A percentile compares a stretch with the other conserved stretches of the same genome.
These are phyloP conservation scores for Cladophialophora yegresii DNA, from an alignment of 2,329 filamentous ascomycete genomes.

Conservation along the genomic window DNA sequence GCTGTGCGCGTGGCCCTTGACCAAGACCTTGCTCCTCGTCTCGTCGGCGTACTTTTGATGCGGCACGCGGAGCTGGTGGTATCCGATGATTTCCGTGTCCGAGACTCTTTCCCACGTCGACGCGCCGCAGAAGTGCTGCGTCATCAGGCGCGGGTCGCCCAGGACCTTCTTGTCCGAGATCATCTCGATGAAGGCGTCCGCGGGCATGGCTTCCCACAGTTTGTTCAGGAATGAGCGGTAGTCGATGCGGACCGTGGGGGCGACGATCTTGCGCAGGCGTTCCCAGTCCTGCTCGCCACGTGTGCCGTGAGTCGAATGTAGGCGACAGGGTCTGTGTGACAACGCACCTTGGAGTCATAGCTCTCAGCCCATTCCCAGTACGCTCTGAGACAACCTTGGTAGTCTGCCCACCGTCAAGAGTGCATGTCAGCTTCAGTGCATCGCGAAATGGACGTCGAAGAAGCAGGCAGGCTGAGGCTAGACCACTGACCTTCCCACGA, in stretches of 20 bases:
- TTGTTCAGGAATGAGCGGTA: constrained; percentile 66
- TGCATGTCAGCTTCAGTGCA: neutral
- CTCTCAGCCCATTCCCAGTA: constrained; percentile 50
- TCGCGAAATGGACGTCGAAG: neutral
- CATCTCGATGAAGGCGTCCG: constrained; percentile 64
- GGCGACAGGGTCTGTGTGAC: no score
- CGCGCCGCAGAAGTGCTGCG: constrained; percentile 61
- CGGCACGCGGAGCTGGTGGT: constrained; percentile 52
- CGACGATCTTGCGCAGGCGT: constrained; percentile 47
- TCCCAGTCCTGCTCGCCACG: constrained; percentile 43
- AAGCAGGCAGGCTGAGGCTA: neutral
- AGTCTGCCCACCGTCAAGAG: constrained; percentile 26
- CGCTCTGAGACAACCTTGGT: constrained; percentile 35
- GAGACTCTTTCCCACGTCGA: constrained; percentile 38
- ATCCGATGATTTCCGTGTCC: constrained; percentile 37
- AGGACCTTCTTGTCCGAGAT: constrained; percentile 59
- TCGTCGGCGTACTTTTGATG: constrained; percentile 62
- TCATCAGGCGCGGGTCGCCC: constrained; percentile 63
- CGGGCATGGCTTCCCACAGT: constrained; percentile 63
- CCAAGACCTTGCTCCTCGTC: constrained; percentile 51
- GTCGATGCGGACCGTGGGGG: constrained; percentile 64
- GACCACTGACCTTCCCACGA: constrained; percentile 31
- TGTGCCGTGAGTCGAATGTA: no score
- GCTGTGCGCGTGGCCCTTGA: constrained; percentile 62
- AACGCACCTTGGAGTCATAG: constrained; percentile 48